Base-by-base conservation (phyloP, 176 grass and related monocot genomes). In the Rhynchospora pubera region DNA sequence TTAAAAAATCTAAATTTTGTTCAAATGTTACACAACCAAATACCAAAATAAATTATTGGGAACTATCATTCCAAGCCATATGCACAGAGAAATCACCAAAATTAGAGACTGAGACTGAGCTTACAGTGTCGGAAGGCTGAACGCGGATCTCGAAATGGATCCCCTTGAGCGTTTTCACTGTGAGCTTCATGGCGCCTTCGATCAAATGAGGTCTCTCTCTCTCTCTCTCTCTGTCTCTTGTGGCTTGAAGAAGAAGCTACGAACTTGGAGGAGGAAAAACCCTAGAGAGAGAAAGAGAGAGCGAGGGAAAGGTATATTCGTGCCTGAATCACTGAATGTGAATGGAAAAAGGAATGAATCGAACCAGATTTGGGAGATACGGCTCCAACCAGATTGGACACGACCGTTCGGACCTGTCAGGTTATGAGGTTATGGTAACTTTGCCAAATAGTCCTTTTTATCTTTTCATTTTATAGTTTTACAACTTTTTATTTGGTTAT, bases 161-260 rank as follows among this genome's bases (percentile, higher is more conserved):
- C 59, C 96, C 96, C 89, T 91, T 98, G 78, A 94, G 90, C 63
- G 89, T 98, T 85, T 90, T 98, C 90, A 98, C 92, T 62, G 85
- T 91, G 47, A 98, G 89, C 90, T 88, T 94, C 92, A 94, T 98
- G 72, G 88, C 62, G 63, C 32, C 55, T 60, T n/a, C 45, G 8
- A 22, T 84, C 26, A 24, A 75, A 18, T 42, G 42, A 58, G 11
- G 0, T 14, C 15, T 32, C 7, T 7, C 9, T 81, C 51, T 32
- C 13, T 7, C 16, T 81, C 51, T 70, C 26, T 57, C 0, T 13
- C 51, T 70, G 18, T 57, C 0, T 13, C 59, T 4, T 60, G 26
- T 19, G 46, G 58, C 76, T 44, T 46, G 6, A 0, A 47, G 22
- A 18, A 48, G n/a, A 57, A 87, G 32, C 5, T 58, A 24, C 16